Percentiles rank a stretch among this genome's conserved stretches.
Conservation (phyloP, 2,329 filamentous ascomycete species). For the Dryadomyces quercus-mongolicae region DNA sequence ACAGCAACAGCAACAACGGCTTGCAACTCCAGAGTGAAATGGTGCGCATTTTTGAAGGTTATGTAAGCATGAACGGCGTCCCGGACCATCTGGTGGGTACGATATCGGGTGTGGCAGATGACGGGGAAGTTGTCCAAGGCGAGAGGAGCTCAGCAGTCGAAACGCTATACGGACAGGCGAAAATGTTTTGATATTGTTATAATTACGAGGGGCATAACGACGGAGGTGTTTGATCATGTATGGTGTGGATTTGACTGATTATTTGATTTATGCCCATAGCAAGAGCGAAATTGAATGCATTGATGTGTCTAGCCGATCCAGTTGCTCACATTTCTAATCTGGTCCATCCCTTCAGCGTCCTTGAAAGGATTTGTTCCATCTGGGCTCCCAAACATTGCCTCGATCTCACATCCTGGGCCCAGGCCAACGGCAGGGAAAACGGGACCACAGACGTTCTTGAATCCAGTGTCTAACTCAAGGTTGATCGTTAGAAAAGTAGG, state of each 20-base stretch:
- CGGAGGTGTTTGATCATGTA: too few species aligned
- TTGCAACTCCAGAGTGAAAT: constrained; percentile 40
- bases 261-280: too few species aligned
- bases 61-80: constrained; percentile 15
- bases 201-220: too few species aligned
- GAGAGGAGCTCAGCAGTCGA: background rate
- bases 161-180: background rate
- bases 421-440: background rate
- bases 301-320: background rate
- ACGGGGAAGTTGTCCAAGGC: background rate
- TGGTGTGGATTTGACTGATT: too few species aligned
- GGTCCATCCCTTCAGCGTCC: background rate
- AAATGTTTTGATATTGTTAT: background rate
- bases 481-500: background rate
- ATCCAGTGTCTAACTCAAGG: background rate
- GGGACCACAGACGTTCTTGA: background rate
- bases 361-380: background rate
- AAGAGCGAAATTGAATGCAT: too few species aligned
- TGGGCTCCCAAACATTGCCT: background rate
- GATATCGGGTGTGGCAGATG: background rate
- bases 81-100: background rate
- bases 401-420: background rate
- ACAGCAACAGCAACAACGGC: constrained; percentile 31
- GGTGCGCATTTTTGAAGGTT: constrained; percentile 33
- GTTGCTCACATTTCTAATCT: background rate